Evolutionary conservation across 2,329 filamentous ascomycete genomes (phyloP).

Genomic region (Capronia coronata): DNA sequence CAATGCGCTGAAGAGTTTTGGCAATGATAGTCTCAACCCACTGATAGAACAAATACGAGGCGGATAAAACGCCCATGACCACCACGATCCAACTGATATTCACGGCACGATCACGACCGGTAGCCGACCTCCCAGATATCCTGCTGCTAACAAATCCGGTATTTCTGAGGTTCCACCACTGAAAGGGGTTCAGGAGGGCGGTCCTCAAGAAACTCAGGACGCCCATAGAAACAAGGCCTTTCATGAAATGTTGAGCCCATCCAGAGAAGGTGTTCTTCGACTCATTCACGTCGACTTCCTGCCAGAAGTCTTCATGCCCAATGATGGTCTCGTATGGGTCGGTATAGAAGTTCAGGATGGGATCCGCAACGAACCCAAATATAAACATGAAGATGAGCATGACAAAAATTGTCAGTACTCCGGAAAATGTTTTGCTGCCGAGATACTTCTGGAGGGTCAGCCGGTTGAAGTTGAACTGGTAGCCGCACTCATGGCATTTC

Average conservation of each 20-base stretch:
- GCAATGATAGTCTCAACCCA: slow-evolving; percentile 26
- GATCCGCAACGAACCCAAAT: slow-evolving; percentile 86
- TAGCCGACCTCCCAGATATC: slow-evolving; percentile 32
- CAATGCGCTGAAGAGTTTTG: slow-evolving; percentile 24
- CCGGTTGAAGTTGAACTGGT: slow-evolving; percentile 28
- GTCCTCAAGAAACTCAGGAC: slow-evolving; percentile 79
- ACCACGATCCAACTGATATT: slow-evolving; percentile 75
- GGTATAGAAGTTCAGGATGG: slow-evolving; percentile 80
- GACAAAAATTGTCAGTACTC: slow-evolving; percentile 64
- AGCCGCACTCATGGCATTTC: slow-evolving; percentile 28
- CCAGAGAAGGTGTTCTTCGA: slow-evolving; percentile 38
- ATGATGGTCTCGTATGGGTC: slow-evolving; percentile 63
- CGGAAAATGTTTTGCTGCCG: slow-evolving; percentile 60
- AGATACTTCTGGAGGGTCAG: slow-evolving; percentile 41
- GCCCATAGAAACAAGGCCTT: slow-evolving; percentile 84
- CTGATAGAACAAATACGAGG: slow-evolving; percentile 27
- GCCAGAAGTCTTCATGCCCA: slow-evolving; percentile 35
- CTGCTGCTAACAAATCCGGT: slow-evolving; percentile 45
- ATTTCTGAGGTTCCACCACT: slow-evolving; percentile 67
- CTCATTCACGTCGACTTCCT: slow-evolving; percentile 18
- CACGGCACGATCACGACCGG: slow-evolving; percentile 69
- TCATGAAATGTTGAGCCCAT: slow-evolving; percentile 79
- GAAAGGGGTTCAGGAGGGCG: slow-evolving; percentile 63
- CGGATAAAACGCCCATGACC: slow-evolving; percentile 58
- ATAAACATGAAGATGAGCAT: slow-evolving; percentile 68